Base-by-base conservation (phyloP, 2,329 filamentous ascomycete species). In the Zymoseptoria pseudotritici region DNA sequence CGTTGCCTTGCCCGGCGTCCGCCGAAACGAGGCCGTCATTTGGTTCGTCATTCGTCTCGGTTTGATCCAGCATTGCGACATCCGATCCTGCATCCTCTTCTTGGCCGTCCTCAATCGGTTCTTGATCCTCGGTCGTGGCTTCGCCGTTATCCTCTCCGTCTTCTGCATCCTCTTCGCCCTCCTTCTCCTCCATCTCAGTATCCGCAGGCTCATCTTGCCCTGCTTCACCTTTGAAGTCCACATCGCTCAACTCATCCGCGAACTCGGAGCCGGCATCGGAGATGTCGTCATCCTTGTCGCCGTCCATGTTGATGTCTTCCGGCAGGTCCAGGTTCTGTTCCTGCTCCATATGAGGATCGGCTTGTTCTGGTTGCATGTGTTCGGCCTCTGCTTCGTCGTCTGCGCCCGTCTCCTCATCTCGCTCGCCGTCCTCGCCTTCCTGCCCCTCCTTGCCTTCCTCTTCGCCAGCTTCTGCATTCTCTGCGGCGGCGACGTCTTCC, bases 251-350 rank as follows among this genome's bases (percentile, higher is more conserved):
- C 20, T 66, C 63, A 50, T 71, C 66, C 19, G 58, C 58, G 46
- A 66, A 59, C 50, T 69, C 68, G 17, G 65, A 63, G 29, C 70
- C 75, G 53, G 78, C 76, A 10, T 74, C 76, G 11, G 24, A 69
- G 51, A 76, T 69, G 64, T 84, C 81, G 2, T 81, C 80, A 54
- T 83, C 79, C 31, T 84, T 82, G 26, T 89, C 79, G 8, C 84
- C 87, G 64, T 93, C 88, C 58, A 94, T 82, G 59, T 95, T 86
- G 80, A 97, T 88, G 65, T 96, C 90, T 50, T 96, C 91, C 0
- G 91, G 91, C 21, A 96, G 79, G 53, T 92, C 91, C 61, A 96
- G 79, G 2, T 87, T 86, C 61, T 96, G 86, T 67, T 91, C 87
- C 71, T 96, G 88, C 66, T 93, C 84, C 1, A 90, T 84, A 68